A percentile compares a stretch with the other conserved stretches of the same genome.
phyloP scores from a whole-genome alignment of 1,284 basidiomycete species.

The Mycosarcoma maydis region DNA sequence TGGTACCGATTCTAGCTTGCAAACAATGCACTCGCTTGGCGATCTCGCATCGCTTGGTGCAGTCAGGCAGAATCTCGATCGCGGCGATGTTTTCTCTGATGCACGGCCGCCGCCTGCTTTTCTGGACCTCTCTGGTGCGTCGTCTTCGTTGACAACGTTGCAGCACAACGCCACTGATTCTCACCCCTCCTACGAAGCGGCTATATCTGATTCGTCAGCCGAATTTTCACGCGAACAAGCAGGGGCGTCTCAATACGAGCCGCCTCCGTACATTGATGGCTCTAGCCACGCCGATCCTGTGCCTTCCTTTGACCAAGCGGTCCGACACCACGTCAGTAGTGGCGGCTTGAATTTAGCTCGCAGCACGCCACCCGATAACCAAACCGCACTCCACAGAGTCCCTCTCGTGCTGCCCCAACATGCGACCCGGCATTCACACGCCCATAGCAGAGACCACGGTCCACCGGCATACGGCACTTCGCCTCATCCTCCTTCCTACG shows the following conservation, averaged over 20 bases:
- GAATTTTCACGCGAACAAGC: neutral
- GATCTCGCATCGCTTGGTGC: neutral
- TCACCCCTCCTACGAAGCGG: constrained; percentile 36
- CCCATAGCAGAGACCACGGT: constrained; percentile 8
- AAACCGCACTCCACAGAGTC: neutral
- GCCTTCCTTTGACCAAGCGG: constrained; percentile 34
- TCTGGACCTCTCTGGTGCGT: neutral
- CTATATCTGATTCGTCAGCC: constrained; percentile 9
- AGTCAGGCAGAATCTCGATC: no score
- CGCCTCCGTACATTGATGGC: constrained; percentile 33
- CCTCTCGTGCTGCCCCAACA: neutral
- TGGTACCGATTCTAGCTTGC: neutral
- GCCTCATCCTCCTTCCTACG: constrained; percentile 40
- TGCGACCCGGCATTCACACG: neutral
- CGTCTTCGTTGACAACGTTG: neutral
- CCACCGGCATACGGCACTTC: constrained; percentile 44
- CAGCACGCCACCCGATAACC: neutral
- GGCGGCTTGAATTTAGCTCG: neutral
- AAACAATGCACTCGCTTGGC: constrained; percentile 1
- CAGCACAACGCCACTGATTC: constrained; percentile 4
- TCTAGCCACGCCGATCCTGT: constrained; percentile 9
- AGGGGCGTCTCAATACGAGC: constrained; percentile 8
- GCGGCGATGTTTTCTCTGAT: no score
- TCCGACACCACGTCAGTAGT: constrained; percentile 4
- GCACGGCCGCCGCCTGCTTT: constrained; percentile 1